Base-by-base conservation (phyloP, 257 asterid genomes). In the Hygrophila difformis region DNA sequence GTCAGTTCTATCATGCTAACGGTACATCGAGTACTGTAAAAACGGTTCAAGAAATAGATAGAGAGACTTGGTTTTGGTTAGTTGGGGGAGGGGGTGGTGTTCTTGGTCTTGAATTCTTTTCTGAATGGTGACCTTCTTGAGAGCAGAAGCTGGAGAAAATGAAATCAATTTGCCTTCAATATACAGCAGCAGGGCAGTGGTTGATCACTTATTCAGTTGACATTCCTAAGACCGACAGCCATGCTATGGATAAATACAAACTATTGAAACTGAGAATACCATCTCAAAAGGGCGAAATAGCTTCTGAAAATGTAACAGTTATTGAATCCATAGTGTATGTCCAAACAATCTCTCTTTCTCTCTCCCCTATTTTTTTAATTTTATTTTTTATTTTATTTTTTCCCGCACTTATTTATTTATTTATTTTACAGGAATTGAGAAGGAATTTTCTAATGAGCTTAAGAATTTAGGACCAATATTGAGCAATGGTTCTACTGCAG, bases 381-480 rank as follows among this genome's bases (percentile, higher is more conserved):
- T 52, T 37, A 35, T 31, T 12, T 38, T 39, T 21, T 44, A 10
- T 53, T 53, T 12, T 47, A 23, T 5, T 20, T 19, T 26, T 48
- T 56, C 44, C 41, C 56, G 8, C n/a, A n/a, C n/a, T n/a, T n/a
- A n/a, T n/a, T n/a, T n/a, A n/a, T n/a, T n/a, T n/a, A n/a, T n/a
- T n/a, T n/a, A n/a, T n/a, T n/a, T n/a, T 75, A 68, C 83, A 89
- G 96, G 77, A 82, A 85, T 89, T 49, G 96, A 89, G 72, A 74
- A 71, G 58, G 93, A 82, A 51, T 89, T 89, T 54, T 44, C 78
- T 0, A 57, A 53, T 39, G 96, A 85, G 74, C 93, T 85, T 56
- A 75, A 59, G 64, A 89, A 86, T 55, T 65, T 82, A 55, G 98
- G 94, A 35, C 98, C 98, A 4, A 77, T 89, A 46, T 37, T 89